Evolutionary conservation across 371 early-diverging fungal genomes (phyloP), one percentile per base, ranked within the genome.

Genomic region (Rhizopus arrhizus): DNA sequence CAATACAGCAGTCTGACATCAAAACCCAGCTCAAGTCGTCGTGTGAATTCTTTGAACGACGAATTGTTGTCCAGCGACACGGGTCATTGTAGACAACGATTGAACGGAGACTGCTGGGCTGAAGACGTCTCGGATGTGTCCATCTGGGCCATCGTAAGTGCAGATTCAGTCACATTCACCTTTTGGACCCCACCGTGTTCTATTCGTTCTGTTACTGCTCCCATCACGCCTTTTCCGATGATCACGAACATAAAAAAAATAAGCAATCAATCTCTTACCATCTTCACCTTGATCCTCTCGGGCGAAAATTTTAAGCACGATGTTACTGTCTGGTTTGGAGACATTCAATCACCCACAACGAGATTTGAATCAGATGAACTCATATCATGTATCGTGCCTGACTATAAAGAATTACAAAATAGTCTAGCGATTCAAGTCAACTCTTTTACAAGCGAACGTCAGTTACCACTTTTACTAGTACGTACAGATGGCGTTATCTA

Each of bases 111-210:
- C 11, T 78, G 86, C 53, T 92, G 92, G 92, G 83, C 86, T 10
- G 91, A 91, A 69, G 93, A 94, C 72, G 92, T 93, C 22, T 88
- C 90, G 3, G 95, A 94, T 78, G 84, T 84, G 2, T 86, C 91
- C 1, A 90, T 94, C 0, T 94, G 94, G 94, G 93, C 94, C 5
- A 89, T 92, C 65, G 93, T 92, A 9, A 91, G 93, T 46, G 91
- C 91, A 0, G 88, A 91, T 58, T 90, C 85, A 49, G 87, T 87
- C 5, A 85, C 81, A 31, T 91, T 89, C 60, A 87, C 85, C 58
- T 90, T 91, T 57, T 85, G 81, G 72, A 83, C 84, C 10, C 85
- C 88, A 12, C 57, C 61, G 22, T 22, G 22, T 22, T 22, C 22
- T 8, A 15, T 53, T 8, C 48, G 46, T 6, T 34, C 35, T 6